Evolutionary conservation across 2,329 filamentous ascomycete genomes (phyloP).

Genomic region (Rhynchosporium graminicola): DNA sequence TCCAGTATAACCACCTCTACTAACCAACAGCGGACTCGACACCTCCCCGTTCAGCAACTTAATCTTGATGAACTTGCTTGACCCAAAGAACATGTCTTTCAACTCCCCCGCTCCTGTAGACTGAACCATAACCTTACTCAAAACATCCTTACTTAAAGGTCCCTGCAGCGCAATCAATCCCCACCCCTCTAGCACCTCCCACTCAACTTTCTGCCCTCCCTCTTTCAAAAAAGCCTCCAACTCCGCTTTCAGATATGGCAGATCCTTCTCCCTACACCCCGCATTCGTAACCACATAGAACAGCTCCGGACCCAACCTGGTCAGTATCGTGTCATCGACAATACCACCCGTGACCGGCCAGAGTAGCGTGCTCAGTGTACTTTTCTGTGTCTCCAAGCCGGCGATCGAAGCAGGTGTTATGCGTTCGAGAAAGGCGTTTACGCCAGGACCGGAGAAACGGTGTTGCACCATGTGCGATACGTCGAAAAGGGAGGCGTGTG

Average conservation of each 20-base stretch:
- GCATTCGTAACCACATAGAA: conserved; percentile 98
- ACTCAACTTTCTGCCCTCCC: conserved; percentile 59
- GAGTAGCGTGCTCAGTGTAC: conserved; percentile 82
- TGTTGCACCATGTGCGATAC: conserved; percentile 97
- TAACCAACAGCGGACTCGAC: conserved; percentile 66
- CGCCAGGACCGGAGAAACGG: conserved; percentile 77
- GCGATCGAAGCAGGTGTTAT: conserved; percentile 77
- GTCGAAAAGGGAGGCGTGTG: conserved; percentile 89
- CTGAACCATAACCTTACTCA: conserved; percentile 62
- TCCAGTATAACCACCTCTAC: conserved; percentile 91
- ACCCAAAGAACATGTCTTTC: conserved; percentile 77
- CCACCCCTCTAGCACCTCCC: conserved; percentile 69
- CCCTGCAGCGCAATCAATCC: conserved; percentile 91
- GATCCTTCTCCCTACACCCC: conserved; percentile 85
- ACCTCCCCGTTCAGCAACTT: conserved; percentile 55
- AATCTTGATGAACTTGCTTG: conserved; percentile 66
- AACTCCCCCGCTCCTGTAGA: conserved; percentile 51
- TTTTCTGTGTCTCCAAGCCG: conserved; percentile 64
- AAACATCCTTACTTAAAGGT: conserved; percentile 70
- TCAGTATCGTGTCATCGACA: conserved; percentile 91
- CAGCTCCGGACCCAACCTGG: conserved; percentile 68
- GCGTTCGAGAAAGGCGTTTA: conserved; percentile 76
- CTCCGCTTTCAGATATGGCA: conserved; percentile 71
- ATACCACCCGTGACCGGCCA: conserved; percentile 83
- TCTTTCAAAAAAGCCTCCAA: conserved; percentile 60